Percentiles rank a stretch among this genome's conserved stretches.
phyloP scores from a whole-genome alignment of 768 basidiomycete genomes.

The Suillus alpinus region DNA sequence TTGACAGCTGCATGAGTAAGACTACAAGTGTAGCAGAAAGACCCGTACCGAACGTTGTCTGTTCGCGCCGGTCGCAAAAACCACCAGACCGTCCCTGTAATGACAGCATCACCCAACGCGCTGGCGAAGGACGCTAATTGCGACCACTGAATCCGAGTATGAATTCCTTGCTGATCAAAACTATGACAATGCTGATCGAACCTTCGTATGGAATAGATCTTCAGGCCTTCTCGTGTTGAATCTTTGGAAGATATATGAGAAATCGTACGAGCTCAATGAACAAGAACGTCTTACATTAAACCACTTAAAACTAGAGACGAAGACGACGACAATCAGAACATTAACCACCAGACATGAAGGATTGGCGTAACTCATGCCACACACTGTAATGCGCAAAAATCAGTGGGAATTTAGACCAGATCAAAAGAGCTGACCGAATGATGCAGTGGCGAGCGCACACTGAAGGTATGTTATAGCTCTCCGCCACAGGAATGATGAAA shows the following conservation, averaged over 20 bases:
- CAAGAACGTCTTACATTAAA: neutral
- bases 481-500: neutral
- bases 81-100: constrained; percentile 14
- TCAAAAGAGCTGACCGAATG: constrained; percentile 14
- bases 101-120: constrained; percentile 17
- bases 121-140: constrained; percentile 10
- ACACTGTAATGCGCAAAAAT: constrained; percentile 2
- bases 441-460: constrained; percentile 7
- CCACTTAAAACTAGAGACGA: constrained; percentile 4
- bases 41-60: constrained; percentile 10
- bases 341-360: neutral
- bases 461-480: neutral
- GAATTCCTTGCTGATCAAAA: neutral
- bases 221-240: constrained; percentile 7
- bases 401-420: neutral
- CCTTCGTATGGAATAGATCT: constrained; percentile 7
- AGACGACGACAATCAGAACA: neutral
- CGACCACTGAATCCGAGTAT: constrained; percentile 5
- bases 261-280: neutral
- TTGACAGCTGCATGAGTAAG: neutral
- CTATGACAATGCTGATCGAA: neutral
- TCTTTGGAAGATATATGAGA: constrained; percentile 4
- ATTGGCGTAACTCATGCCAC: constrained; percentile 14
- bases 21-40: neutral
- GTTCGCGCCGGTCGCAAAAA: constrained; percentile 13